Base-by-base conservation (phyloP, 2,329 filamentous ascomycete species). In the Pseudogymnoascus pannorum region DNA sequence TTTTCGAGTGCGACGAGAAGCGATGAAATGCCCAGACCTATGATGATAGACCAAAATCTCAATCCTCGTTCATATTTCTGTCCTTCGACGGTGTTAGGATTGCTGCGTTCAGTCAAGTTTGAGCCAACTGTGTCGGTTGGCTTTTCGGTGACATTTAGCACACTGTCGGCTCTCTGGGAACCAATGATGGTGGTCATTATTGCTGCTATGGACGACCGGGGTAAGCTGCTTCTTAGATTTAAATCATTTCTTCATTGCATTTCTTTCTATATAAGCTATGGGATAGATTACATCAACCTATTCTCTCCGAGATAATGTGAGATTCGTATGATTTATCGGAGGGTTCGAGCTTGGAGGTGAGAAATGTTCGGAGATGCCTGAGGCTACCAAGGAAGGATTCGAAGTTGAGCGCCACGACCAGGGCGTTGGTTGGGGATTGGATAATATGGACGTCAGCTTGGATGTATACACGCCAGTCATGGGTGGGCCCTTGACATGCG, bases 1-100 rank as follows among this genome's bases (percentile, higher is more conserved):
- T 24, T 44, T 18, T 67, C 65, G 12, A 66, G 59, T 14, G 62
- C 59, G 11, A 51, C 44, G n/a, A 51, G 44, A 8, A 51, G 44
- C 8, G 44, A 51, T 5, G 44, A 29, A 29, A 51, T 14, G n/a
- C 44, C 44, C 44, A 51, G 16, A 1, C 44, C 44, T 29, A 51
- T 11, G 44, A 51, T 51, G 4, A 51, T 51, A 51, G 44, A 51
- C 44, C 44, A 51, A 9, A 51, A 51, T 51, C 44, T 51, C n/a
- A 51, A n/a, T 29, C 44, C 59, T 42, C 24, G 44, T 11, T 18
- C 44, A 16, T 51, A 14, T 12, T 51, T 51, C 24, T 29, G 44
- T 51, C 6, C 14, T 29, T 16, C 44, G 4, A 12, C 29, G 16
- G 24, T 51, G n/a, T 51, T n/a, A 11, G n/a, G 11, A 16, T 51